A percentile compares a stretch with the other conserved stretches of the same genome.
These are phyloP conservation scores for Dictyostelium brefeldianum DNA, from an alignment of 78 protist genomes.

Conservation along the genomic window DNA sequence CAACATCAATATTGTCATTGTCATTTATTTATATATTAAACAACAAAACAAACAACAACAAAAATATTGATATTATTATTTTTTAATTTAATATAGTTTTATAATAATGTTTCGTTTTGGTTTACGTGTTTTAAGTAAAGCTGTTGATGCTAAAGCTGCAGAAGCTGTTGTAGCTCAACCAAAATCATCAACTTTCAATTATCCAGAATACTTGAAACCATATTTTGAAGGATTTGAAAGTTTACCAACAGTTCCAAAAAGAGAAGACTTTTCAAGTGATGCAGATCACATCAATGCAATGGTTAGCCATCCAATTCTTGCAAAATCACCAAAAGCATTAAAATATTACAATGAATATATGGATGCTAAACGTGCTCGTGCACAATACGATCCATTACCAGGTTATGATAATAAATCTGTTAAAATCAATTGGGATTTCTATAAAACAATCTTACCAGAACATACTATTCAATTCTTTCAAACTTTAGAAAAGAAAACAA, in stretches of 20 bases:
- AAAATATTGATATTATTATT: too few relatives aligned
- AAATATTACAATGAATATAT: neutral
- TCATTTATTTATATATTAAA: too few relatives aligned
- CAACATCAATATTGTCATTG: too few relatives aligned
- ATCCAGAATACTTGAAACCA: neutral
- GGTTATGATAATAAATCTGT: neutral
- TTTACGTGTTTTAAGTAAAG: conserved; percentile 28
- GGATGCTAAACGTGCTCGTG: neutral
- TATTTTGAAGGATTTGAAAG: neutral
- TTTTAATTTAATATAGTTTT: too few relatives aligned
- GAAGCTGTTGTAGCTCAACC: neutral
- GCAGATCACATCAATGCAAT: neutral
- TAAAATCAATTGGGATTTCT: conserved; percentile 47
- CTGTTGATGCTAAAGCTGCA: conserved; percentile 4
- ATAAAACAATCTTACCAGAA: conserved; percentile 41
- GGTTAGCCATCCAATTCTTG: neutral
- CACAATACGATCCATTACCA: neutral
- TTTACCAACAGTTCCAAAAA: neutral
- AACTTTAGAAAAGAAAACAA: neutral
- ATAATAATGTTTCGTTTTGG: conserved; percentile 42
- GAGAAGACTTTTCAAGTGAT: neutral
- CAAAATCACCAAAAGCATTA: conserved; percentile 13
- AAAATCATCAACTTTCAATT: neutral
- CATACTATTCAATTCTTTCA: conserved; percentile 10
- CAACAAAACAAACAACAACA: too few relatives aligned